phyloP scores from a whole-genome alignment of 805 yeast species.

The Candida suzukii region DNA sequence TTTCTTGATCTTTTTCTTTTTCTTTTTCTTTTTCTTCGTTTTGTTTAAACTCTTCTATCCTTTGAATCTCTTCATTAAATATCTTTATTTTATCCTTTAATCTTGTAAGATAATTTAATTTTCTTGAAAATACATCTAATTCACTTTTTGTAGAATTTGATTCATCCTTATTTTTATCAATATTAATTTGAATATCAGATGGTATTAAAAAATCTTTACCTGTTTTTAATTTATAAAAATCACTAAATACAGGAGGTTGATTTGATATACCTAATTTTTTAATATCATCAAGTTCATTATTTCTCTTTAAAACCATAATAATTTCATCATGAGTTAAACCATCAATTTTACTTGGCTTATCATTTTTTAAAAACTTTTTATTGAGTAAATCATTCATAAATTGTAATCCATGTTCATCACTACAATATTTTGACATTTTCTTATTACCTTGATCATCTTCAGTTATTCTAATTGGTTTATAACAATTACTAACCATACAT shows the following conservation, averaged over 20 bases:
- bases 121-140: constrained; percentile 4
- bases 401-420: constrained; percentile 57
- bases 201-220: not conserved
- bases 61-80: constrained; percentile 1
- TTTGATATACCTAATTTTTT: constrained; percentile 27
- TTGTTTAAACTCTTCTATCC: not conserved
- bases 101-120: constrained; percentile 12
- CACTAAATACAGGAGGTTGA: constrained; percentile 34
- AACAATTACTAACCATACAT: constrained; percentile 59
- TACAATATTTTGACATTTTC: constrained; percentile 61
- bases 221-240: constrained; percentile 9
- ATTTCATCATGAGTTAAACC: constrained; percentile 4
- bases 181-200: not conserved
- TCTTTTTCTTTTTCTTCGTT: constrained; percentile 3
- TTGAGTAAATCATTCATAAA: constrained; percentile 30
- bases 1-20: constrained; percentile 5
- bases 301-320: constrained; percentile 9
- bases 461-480: constrained; percentile 36
- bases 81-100: constrained; percentile 16
- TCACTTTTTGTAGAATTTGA: not conserved
- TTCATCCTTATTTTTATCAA: not conserved
- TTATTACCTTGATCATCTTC: constrained; percentile 9
- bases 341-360: not conserved
- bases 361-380: constrained; percentile 8
- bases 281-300: constrained; percentile 15